Evolutionary conservation across 768 basidiomycete species (phyloP).

Genomic region (Calocera cornea): DNA sequence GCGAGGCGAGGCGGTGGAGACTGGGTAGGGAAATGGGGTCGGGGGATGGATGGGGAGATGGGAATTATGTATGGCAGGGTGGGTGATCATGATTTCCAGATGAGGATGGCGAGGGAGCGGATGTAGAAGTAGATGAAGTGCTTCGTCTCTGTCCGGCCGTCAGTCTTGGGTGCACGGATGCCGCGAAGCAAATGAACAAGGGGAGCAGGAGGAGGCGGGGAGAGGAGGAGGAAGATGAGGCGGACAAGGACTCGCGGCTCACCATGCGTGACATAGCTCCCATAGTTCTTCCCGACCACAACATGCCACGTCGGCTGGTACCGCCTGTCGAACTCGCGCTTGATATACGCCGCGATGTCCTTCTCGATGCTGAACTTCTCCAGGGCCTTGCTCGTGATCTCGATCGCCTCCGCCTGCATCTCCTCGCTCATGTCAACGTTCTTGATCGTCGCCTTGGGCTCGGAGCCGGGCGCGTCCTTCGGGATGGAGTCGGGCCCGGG

Average conservation of each 20-base stretch:
- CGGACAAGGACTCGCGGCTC: too few species aligned
- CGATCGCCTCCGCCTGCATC: constrained; percentile 89
- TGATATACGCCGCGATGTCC: constrained; percentile 95
- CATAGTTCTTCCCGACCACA: constrained; percentile 98
- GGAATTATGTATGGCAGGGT: too few species aligned
- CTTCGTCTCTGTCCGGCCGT: constrained; percentile 64
- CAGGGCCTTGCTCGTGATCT: constrained; percentile 71
- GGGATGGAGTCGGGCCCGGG: neutral
- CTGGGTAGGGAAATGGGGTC: too few species aligned
- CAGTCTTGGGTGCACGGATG: neutral
- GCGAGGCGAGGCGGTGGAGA: constrained; percentile 17
- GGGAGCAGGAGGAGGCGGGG: too few species aligned
- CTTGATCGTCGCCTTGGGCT: constrained; percentile 78
- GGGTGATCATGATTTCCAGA: constrained; percentile 85
- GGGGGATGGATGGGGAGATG: too few species aligned
- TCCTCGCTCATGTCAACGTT: constrained; percentile 94
- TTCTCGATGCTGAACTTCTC: constrained; percentile 92
- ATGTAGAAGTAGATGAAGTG: constrained; percentile 99
- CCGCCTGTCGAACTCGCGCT: constrained; percentile 91
- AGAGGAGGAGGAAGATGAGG: too few species aligned
- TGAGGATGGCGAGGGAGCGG: constrained; percentile 79
- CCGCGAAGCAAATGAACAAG: too few species aligned
- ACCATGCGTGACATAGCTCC: constrained; percentile 97
- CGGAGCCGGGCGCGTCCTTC: neutral
- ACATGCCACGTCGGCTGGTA: constrained; percentile 96